These are phyloP conservation scores for Suillus clintonianus DNA, from an alignment of 768 basidiomycete species.

Conservation along the genomic window DNA sequence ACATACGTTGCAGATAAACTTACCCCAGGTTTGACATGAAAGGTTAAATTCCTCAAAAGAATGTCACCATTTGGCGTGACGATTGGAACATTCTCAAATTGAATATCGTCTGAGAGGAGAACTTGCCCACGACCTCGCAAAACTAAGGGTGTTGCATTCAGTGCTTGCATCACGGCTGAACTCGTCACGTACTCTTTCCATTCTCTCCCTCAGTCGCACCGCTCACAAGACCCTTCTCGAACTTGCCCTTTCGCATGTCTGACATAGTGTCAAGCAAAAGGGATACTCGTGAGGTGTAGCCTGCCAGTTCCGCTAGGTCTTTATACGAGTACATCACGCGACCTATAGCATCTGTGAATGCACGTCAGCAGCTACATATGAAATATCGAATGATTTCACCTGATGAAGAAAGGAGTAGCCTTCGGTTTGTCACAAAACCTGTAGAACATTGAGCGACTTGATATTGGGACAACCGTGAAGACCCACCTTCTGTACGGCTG, in stretches of 20 bases:
- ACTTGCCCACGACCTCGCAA: constrained; percentile 77
- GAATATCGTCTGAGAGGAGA: constrained; percentile 84
- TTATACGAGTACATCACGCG: constrained; percentile 98
- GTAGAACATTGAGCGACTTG: not conserved
- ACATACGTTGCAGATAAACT: not conserved
- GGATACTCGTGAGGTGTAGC: constrained; percentile 91
- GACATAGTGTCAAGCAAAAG: constrained; percentile 88
- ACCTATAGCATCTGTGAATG: constrained; percentile 79
- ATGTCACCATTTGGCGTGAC: constrained; percentile 96
- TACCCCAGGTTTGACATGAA: constrained; percentile 88
- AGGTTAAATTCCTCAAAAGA: constrained; percentile 80
- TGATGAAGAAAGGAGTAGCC: constrained; percentile 84
- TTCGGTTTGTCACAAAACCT: constrained; percentile 97
- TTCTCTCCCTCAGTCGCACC: constrained; percentile 74
- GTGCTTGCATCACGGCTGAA: constrained; percentile 1
- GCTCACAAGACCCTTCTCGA: constrained; percentile 85
- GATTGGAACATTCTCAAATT: constrained; percentile 92
- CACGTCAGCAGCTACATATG: not conserved
- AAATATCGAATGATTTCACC: constrained; percentile 41
- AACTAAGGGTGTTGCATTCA: constrained; percentile 45
- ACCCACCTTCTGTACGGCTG: constrained; percentile 81
- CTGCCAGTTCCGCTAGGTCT: constrained; percentile 92
- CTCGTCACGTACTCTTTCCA: constrained; percentile 58
- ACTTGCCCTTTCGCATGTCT: constrained; percentile 81
- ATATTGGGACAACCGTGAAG: not conserved